Evolutionary conservation across 2,329 filamentous ascomycete species (phyloP).

Genomic region (Alternaria longipes): DNA sequence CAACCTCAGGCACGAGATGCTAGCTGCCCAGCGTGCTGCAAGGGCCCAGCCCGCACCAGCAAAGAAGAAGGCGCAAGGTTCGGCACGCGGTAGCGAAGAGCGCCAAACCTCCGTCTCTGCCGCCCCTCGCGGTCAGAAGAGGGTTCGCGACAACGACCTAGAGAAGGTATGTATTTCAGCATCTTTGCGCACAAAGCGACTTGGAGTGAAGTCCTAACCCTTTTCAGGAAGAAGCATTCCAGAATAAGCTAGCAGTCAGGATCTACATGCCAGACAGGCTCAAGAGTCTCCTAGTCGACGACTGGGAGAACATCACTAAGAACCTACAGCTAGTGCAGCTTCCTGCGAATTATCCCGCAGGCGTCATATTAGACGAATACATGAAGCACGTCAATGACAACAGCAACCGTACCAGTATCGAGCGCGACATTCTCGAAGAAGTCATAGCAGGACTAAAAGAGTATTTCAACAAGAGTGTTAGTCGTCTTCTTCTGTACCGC

Average conservation of each 20-base stretch:
- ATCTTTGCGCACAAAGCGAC: neutral
- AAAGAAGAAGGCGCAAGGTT: slow-evolving; percentile 68
- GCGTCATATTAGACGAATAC: slow-evolving; percentile 83
- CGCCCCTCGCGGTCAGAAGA: slow-evolving; percentile 73
- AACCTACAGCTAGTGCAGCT: slow-evolving; percentile 88
- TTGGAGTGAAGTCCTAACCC: neutral
- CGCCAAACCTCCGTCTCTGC: slow-evolving; percentile 66
- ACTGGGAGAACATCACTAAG: slow-evolving; percentile 99
- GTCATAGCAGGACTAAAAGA: slow-evolving; percentile 85
- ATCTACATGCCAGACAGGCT: slow-evolving; percentile 87
- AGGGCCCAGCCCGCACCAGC: slow-evolving; percentile 55
- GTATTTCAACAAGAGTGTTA: slow-evolving; percentile 92
- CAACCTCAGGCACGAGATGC: slow-evolving; percentile 75
- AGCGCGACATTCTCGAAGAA: slow-evolving; percentile 88
- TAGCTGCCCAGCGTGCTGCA: slow-evolving; percentile 62
- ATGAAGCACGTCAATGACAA: slow-evolving; percentile 74
- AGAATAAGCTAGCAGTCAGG: slow-evolving; percentile 83
- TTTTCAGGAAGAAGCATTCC: slow-evolving; percentile 84
- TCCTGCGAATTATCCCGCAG: slow-evolving; percentile 78
- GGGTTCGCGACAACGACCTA: slow-evolving; percentile 81
- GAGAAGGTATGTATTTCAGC: slow-evolving; percentile 69
- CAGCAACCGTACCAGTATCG: slow-evolving; percentile 67
- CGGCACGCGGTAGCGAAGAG: slow-evolving; percentile 79
- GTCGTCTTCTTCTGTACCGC: slow-evolving; percentile 89
- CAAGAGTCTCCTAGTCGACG: slow-evolving; percentile 92